These are phyloP conservation scores for Backusella tarrabulga DNA, from an alignment of 192 early-diverging fungal genomes.

Conservation along the genomic window DNA sequence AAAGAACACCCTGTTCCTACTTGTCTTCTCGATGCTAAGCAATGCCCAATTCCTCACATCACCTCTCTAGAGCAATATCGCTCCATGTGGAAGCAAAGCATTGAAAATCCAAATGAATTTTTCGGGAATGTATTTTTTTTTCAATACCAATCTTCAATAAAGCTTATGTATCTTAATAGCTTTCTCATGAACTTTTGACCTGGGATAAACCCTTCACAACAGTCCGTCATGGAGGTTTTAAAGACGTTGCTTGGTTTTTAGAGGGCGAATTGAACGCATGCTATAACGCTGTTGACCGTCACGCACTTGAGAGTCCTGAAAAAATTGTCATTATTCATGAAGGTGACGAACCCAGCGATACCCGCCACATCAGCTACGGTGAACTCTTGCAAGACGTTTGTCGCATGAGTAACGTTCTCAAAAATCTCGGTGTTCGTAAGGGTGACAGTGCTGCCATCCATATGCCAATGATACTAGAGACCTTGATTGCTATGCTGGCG, in stretches of 20 bases:
- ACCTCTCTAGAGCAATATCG: conserved; percentile 76
- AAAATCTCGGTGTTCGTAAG: conserved; percentile 79
- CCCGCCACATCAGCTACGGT: conserved; percentile 75
- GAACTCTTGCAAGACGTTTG: conserved; percentile 80
- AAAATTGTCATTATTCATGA: conserved; percentile 15
- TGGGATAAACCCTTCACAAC: conserved; percentile 82
- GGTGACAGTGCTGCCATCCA: conserved; percentile 95
- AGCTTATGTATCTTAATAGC: conserved; percentile 26
- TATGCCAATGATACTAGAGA: conserved; percentile 96
- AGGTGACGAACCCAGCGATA: conserved; percentile 81
- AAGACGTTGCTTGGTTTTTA: conserved; percentile 89
- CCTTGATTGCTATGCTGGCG: conserved; percentile 88
- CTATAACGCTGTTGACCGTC: conserved; percentile 88
- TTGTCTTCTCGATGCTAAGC: conserved; percentile 55
- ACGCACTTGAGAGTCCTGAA: background rate
- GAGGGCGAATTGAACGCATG: conserved; percentile 90
- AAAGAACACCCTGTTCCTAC: conserved; percentile 50
- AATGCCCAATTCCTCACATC: conserved; percentile 69
- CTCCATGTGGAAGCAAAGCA: conserved; percentile 74
- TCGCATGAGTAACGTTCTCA: conserved; percentile 80
- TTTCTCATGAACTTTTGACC: conserved; percentile 72
- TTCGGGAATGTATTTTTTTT: conserved; percentile 74
- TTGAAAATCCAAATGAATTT: conserved; percentile 77
- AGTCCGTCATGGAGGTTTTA: conserved; percentile 71
- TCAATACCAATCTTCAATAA: conserved; percentile 79